phyloP scores from a whole-genome alignment of 495 filamentous ascomycete species.

The Penicillium nucicola region DNA sequence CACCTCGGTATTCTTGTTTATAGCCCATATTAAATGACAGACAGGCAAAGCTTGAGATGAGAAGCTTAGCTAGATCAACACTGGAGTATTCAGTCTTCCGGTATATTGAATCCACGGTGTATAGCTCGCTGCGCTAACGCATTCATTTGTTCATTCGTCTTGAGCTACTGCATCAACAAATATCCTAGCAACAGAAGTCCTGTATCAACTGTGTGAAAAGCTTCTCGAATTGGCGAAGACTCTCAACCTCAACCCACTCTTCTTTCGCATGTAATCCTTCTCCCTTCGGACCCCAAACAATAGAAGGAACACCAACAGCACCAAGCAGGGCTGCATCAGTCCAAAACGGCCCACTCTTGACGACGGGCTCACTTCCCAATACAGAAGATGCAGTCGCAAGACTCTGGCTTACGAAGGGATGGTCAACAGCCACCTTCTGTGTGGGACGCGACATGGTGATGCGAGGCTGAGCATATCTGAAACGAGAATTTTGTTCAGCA shows the following conservation, averaged over 20 bases:
- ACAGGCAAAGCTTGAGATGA: too few species aligned
- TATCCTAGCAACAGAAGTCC: conserved; percentile 26
- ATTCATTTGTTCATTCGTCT: neutral
- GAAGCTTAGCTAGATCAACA: too few species aligned
- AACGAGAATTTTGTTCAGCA: conserved; percentile 15
- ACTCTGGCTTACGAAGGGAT: conserved; percentile 32
- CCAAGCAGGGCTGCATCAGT: conserved; percentile 42
- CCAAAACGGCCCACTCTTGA: conserved; percentile 34
- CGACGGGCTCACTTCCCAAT: conserved; percentile 10
- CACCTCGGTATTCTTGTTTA: too few species aligned
- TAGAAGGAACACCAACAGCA: conserved; percentile 34
- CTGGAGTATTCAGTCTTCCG: too few species aligned
- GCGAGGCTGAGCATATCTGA: conserved; percentile 27
- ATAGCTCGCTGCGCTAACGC: too few species aligned
- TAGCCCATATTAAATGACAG: too few species aligned
- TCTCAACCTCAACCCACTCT: conserved; percentile 44
- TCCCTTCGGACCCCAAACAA: conserved; percentile 42
- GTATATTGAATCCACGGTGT: too few species aligned
- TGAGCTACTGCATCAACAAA: too few species aligned
- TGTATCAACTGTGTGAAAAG: conserved; percentile 20
- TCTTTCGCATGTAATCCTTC: conserved; percentile 42
- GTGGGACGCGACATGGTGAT: conserved; percentile 33
- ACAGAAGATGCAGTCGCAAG: conserved; percentile 15
- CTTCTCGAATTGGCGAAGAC: conserved; percentile 21
- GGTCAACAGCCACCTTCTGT: conserved; percentile 25